Conservation (phyloP, 352 stramenopile species). For the Halophytophthora polymorphica region DNA sequence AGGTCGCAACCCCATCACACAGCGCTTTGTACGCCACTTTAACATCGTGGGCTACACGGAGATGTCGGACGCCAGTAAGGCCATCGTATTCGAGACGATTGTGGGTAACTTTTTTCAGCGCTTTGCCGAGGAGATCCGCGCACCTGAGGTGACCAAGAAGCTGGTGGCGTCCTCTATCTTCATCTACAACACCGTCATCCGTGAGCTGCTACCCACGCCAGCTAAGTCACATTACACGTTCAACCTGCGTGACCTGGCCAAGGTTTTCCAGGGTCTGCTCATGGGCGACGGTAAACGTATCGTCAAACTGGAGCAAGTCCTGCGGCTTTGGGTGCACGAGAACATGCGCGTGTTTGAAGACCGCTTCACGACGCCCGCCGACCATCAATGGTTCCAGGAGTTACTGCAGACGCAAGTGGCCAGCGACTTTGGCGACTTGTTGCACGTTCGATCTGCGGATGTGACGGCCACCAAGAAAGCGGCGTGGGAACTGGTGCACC, state of each 20-base stretch:
- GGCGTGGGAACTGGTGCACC: constrained; percentile 66
- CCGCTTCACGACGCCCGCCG: constrained; percentile 66
- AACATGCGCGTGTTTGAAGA: constrained; percentile 87
- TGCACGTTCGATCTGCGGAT: constrained; percentile 23
- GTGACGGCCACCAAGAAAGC: constrained; percentile 28
- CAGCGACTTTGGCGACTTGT: constrained; percentile 43
- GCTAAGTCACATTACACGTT: constrained; percentile 88
- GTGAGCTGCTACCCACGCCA: constrained; percentile 75
- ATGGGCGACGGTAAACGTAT: constrained; percentile 84
- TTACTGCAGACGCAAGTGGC: constrained; percentile 60
- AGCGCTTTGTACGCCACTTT: constrained; percentile 78
- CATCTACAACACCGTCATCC: constrained; percentile 86
- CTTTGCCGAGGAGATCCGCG: constrained; percentile 70
- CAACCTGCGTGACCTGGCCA: constrained; percentile 86
- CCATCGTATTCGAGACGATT: constrained; percentile 83
- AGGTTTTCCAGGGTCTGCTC: constrained; percentile 83
- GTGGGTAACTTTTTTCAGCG: constrained; percentile 64
- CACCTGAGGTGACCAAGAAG: constrained; percentile 41
- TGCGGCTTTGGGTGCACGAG: constrained; percentile 81
- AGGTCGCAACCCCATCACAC: constrained; percentile 76
- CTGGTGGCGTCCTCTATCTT: constrained; percentile 72
- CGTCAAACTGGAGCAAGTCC: constrained; percentile 59
- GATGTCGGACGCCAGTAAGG: constrained; percentile 80
- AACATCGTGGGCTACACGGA: constrained; percentile 87
- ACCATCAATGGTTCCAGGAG: constrained; percentile 82